Percentiles rank a stretch among this genome's conserved stretches.
phyloP scores from a whole-genome alignment of 345 rosid species.

The Geranium rotundifolium region DNA sequence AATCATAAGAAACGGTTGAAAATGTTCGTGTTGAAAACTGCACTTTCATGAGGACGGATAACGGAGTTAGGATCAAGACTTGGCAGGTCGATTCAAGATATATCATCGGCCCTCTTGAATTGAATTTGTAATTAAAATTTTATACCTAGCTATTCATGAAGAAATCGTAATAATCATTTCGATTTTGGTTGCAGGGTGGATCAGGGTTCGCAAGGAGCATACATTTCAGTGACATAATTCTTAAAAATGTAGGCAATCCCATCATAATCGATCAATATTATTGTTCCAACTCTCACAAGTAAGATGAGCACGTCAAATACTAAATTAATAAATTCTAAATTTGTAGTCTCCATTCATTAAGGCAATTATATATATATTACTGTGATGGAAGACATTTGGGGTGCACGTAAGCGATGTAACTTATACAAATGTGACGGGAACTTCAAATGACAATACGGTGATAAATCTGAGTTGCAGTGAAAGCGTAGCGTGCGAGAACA shows the following conservation, averaged over 20 bases:
- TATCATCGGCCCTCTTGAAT: no score
- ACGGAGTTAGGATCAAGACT: conserved; percentile 32
- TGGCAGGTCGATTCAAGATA: conserved; percentile 14
- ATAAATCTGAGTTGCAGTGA: conserved; percentile 21
- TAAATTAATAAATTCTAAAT: not conserved
- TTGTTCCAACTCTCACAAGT: conserved; percentile 15
- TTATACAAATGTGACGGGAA: conserved; percentile 21
- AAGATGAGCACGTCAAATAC: not conserved
- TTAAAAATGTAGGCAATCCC: conserved; percentile 18
- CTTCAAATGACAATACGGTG: conserved; percentile 21
- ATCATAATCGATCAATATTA: conserved; percentile 20
- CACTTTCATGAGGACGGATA: conserved; percentile 17
- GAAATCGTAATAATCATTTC: not conserved
- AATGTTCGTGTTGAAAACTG: conserved; percentile 19
- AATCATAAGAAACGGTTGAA: conserved; percentile 14
- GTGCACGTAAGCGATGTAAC: conserved; percentile 20
- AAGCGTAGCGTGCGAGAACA: conserved; percentile 16
- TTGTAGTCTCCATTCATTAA: no score
- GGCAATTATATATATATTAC: not conserved
- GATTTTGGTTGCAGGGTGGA: conserved; percentile 12
- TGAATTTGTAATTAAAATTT: no score
- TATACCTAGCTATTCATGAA: no score
- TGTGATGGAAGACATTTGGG: conserved; percentile 17
- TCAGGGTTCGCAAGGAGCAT: conserved; percentile 20
- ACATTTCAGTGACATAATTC: conserved; percentile 9